Evolutionary conservation across 768 basidiomycete species (phyloP), one percentile per base, ranked within the genome.

Genomic region (Harrya chromipes): DNA sequence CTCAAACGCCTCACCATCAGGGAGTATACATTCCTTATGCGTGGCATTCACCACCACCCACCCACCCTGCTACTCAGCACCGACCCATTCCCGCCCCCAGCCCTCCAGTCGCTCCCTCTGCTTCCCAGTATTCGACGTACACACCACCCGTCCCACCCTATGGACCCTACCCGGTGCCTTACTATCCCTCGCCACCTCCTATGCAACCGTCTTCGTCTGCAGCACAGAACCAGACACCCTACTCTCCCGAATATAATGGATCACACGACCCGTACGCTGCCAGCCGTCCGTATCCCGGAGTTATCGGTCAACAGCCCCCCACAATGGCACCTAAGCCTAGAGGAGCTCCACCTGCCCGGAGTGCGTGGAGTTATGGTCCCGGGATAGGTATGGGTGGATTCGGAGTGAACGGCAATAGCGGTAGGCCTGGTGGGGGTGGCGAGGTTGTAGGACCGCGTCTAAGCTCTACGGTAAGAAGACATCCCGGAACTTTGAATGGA

Each of bases 311-410:
- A 37, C 69, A 64, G 40, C 59, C 65, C 26, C 50, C 60, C 12
- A 52, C 60, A 31, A 60, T 61, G 43, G 59, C 50, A n/a, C 48
- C 50, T 12, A 68, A 67, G 29, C 50, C 59, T 4, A 56, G 68
- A 46, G 62, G 68, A 17, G 67, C 73, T 19, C 72, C 75, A 10
- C 71, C 76, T 41, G 68, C 76, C 19, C 70, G 80, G 42, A 68
- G 74, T 42, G 69, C 79, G n/a, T 88, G 86, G 85, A 87, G 79
- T 62, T 87, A 80, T 59, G 85, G 85, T 1, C 79, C 84, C 58
- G 84, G 84, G 12, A 65, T 79, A 31, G 72, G 80, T 16, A 72
- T 74, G 57, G 74, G 78, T 21, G 80, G 79, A 1, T 70, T 59
- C 27, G 68, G 52, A 46, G 65, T 67, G 31, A 68, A 66, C 38